Base-by-base conservation (phyloP, 306 rosid genomes). In the Ceratonia siliqua region DNA sequence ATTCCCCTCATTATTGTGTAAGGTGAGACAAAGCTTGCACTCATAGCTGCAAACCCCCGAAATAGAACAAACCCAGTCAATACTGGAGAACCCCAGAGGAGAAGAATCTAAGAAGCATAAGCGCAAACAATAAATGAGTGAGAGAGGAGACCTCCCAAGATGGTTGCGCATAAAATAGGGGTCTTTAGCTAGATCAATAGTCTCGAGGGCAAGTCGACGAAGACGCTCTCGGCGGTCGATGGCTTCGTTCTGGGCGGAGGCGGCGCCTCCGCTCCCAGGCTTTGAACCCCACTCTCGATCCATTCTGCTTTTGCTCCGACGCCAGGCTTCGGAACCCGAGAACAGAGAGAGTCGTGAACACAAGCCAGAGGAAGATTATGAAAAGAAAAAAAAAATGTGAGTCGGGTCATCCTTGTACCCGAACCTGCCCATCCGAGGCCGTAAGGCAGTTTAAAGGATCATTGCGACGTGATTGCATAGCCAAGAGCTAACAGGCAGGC, bases 241-340 rank as follows among this genome's bases (percentile, higher is more conserved):
- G 62, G 99, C 99, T 78, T 94, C 99, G 82, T 89, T 91, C 73
- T 94, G 99, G 15, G 97, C 96, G 56, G 97, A 72, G 81, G 99
- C 99, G 2, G 97, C 97, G 25, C 99, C 99, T 6, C 97, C 99
- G 74, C 97, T 94, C 8, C 99, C 99, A 1, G 99, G 99, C 84
- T 94, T 94, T n/a, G 97, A 92, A 42, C 99, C 99, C 97, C 99
- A 94, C 9, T 92, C 99, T n/a, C 99, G 86, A 79, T 94, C 99
- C 99, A 94, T 93, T 10, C 33, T 73, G 12, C 53, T 68, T 41
- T 36, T 25, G 41, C 64, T 42, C 38, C 28, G 13, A n/a, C n/a
- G 62, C 2, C 10, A 12, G 18, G 9, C 14, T 30, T 11, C 39
- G 41, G 39, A 57, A 28, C n/a, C n/a, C 38, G 20, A 25, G 62